Conservation (phyloP, 2,329 filamentous ascomycete genomes). For the Lojkania enalia region DNA sequence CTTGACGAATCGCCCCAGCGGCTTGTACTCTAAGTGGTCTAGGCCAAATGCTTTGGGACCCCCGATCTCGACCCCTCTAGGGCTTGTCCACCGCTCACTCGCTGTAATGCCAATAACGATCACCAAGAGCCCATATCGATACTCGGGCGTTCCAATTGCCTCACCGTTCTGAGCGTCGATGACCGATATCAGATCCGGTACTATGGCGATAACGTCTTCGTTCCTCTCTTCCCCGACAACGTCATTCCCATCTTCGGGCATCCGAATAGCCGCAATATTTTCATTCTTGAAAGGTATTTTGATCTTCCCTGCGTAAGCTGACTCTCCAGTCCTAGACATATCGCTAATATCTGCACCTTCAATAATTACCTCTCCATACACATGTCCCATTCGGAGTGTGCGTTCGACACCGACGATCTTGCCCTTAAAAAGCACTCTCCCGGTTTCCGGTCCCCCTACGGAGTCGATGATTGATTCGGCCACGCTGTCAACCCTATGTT, state of each 20-base stretch:
- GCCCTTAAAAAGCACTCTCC: conserved; percentile 49
- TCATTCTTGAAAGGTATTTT: conserved; percentile 76
- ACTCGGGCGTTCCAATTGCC: conserved; percentile 58
- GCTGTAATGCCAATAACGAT: conserved; percentile 59
- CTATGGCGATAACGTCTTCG: conserved; percentile 51
- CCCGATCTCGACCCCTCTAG: conserved; percentile 54
- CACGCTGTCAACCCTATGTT: conserved; percentile 42
- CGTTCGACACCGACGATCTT: conserved; percentile 52
- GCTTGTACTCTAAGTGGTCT: conserved; percentile 53
- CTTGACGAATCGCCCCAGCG: conserved; percentile 57
- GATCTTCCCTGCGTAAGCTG: conserved; percentile 49
- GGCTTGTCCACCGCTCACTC: conserved; percentile 58
- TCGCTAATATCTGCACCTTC: conserved; percentile 30
- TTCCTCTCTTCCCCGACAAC: conserved; percentile 38
- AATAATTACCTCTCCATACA: conserved; percentile 48
- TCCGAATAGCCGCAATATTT: conserved; percentile 63
- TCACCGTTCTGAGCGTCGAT: conserved; percentile 55
- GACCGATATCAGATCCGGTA: conserved; percentile 56
- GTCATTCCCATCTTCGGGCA: conserved; percentile 28
- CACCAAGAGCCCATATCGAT: conserved; percentile 57
- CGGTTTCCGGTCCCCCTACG: conserved; percentile 44
- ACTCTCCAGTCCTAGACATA: neutral
- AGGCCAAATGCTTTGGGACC: conserved; percentile 56
- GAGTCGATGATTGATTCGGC: conserved; percentile 48
- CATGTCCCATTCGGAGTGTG: conserved; percentile 46